Conservation (phyloP, 768 basidiomycete species). For the Flagelloscypha sp. region DNA sequence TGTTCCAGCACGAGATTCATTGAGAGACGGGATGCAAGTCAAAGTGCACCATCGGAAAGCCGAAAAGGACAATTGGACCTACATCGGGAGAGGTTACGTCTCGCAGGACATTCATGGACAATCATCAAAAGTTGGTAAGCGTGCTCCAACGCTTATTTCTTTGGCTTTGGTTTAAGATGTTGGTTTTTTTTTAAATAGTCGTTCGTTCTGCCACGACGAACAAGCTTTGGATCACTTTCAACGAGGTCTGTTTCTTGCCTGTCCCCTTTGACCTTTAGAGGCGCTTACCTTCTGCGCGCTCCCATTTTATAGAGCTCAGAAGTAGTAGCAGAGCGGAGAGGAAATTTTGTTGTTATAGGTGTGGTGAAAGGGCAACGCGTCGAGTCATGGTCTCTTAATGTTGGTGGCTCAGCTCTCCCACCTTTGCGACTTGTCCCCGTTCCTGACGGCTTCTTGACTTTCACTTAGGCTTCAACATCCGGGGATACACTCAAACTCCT, state of each 20-base stretch:
- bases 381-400: conserved; percentile 81
- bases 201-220: conserved; percentile 56
- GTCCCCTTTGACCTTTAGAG: conserved; percentile 1
- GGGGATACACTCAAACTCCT: conserved; percentile 76
- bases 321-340: conserved; percentile 79
- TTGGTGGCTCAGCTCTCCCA: conserved; percentile 29
- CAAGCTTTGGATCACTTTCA: conserved; percentile 62
- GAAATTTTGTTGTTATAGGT: conserved; percentile 80
- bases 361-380: conserved; percentile 68
- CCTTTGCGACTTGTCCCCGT: conserved; percentile 7
- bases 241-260: conserved; percentile 42
- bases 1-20: conserved; percentile 38
- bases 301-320: conserved; percentile 42
- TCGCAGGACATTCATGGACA: conserved; percentile 70
- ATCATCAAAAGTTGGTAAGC: conserved; percentile 73
- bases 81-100: conserved; percentile 71
- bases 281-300: conserved; percentile 1
- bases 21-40: conserved; percentile 73
- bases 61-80: conserved; percentile 74
- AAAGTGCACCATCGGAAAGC: conserved; percentile 79
- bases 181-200: conserved; percentile 28
- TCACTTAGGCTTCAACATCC: conserved; percentile 63
- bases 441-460: conserved; percentile 6
- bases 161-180: conserved; percentile 4
- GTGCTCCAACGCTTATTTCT: conserved; percentile 2